These are phyloP conservation scores for Diaporthe amygdali DNA, from an alignment of 2,329 filamentous ascomycete species.

Conservation along the genomic window DNA sequence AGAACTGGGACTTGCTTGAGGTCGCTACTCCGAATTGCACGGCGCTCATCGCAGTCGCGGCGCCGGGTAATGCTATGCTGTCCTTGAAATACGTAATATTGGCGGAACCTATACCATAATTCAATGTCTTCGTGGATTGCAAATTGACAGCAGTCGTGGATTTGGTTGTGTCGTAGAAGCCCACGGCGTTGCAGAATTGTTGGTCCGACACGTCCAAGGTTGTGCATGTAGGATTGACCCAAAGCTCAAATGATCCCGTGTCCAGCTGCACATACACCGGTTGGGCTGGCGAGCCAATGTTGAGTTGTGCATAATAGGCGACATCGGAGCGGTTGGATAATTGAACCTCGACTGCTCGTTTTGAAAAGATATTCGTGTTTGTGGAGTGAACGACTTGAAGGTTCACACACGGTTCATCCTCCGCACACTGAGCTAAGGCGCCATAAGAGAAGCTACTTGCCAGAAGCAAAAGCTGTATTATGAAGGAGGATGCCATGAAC, in stretches of 20 bases:
- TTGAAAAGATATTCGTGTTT: slow-evolving; percentile 44
- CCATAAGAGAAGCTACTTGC: slow-evolving; percentile 25
- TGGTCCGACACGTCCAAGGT: slow-evolving; percentile 46
- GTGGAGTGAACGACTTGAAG: slow-evolving; percentile 50
- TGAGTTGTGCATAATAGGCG: slow-evolving; percentile 55
- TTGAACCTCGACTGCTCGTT: slow-evolving; percentile 48
- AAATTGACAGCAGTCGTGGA: slow-evolving; percentile 46
- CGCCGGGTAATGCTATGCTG: slow-evolving; percentile 47
- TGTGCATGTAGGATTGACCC: slow-evolving; percentile 66
- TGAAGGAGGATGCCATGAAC: slow-evolving; percentile 34
- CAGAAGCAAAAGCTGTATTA: slow-evolving; percentile 30
- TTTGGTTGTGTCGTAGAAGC: slow-evolving; percentile 46
- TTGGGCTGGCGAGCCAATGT: slow-evolving; percentile 60
- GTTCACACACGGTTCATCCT: slow-evolving; percentile 40
- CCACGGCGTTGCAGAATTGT: slow-evolving; percentile 51
- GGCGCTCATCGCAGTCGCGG: slow-evolving; percentile 46
- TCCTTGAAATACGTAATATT: slow-evolving; percentile 57
- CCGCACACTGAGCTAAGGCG: slow-evolving; percentile 26
- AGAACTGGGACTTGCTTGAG: slow-evolving; percentile 50
- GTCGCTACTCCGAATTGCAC: slow-evolving; percentile 72
- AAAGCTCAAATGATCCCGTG: slow-evolving; percentile 65
- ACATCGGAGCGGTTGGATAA: slow-evolving; percentile 58
- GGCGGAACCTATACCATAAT: slow-evolving; percentile 57
- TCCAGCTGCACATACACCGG: slow-evolving; percentile 60
- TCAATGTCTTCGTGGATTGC: slow-evolving; percentile 44